phyloP scores from a whole-genome alignment of 148 eudicot species.

The Bassia scoparia region DNA sequence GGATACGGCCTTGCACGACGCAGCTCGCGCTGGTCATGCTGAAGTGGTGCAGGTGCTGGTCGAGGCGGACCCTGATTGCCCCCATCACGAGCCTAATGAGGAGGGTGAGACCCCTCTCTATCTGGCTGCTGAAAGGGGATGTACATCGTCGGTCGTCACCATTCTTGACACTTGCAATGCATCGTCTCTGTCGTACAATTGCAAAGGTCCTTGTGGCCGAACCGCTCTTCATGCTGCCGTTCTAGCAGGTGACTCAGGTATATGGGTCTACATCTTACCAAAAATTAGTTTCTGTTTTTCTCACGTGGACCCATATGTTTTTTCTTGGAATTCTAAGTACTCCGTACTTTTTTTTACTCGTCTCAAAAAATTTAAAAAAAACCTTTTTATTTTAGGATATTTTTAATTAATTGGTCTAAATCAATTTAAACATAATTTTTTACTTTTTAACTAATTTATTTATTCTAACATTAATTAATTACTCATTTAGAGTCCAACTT shows the following conservation, averaged over 20 bases:
- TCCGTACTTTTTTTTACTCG: too few relatives aligned
- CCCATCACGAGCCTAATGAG: background rate
- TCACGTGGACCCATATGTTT: too few relatives aligned
- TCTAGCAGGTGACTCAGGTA: constrained; percentile 10
- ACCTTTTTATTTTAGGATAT: too few relatives aligned
- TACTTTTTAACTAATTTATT: too few relatives aligned
- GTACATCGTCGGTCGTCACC: background rate
- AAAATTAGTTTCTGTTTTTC: too few relatives aligned
- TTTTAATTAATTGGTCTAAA: too few relatives aligned
- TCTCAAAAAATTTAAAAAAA: too few relatives aligned
- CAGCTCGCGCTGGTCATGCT: constrained; percentile 20
- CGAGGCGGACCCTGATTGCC: background rate
- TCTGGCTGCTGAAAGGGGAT: constrained; percentile 21
- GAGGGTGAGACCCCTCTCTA: constrained; percentile 17
- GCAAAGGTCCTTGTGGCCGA: constrained; percentile 20
- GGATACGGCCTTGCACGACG: constrained; percentile 19
- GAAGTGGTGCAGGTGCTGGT: constrained; percentile 5
- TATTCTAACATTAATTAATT: too few relatives aligned
- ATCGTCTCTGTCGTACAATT: background rate
- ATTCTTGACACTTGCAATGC: constrained; percentile 1
- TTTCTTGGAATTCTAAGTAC: too few relatives aligned
- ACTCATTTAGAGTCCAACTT: too few relatives aligned
- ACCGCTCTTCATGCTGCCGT: constrained; percentile 17
- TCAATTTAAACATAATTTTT: too few relatives aligned
- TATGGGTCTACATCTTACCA: too few relatives aligned